These are phyloP conservation scores for Rhizophora apiculata DNA, from an alignment of 345 rosid genomes.

Conservation along the genomic window DNA sequence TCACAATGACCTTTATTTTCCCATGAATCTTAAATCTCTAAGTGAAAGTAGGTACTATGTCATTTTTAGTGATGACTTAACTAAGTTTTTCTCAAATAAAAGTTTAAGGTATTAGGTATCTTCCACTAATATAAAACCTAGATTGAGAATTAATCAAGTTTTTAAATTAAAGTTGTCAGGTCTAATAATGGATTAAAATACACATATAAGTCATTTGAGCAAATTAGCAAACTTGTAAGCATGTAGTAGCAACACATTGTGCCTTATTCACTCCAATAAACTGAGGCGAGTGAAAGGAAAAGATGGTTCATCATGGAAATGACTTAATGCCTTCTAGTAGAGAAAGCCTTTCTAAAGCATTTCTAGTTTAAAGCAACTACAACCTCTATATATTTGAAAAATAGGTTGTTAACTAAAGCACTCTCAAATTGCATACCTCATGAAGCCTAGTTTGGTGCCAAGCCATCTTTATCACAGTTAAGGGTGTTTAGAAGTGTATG, in stretches of 20 bases:
- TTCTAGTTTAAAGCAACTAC: too few relatives aligned
- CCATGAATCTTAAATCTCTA: neutral
- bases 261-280: neutral
- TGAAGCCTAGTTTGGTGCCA: neutral
- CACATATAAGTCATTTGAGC: neutral
- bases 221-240: neutral
- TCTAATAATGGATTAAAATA: neutral
- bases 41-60: conserved; percentile 8
- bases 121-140: too few relatives aligned
- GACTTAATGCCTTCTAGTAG: too few relatives aligned
- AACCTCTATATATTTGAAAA: too few relatives aligned
- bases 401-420: too few relatives aligned
- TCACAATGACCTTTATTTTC: neutral
- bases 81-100: neutral
- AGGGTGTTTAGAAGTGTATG: too few relatives aligned
- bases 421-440: too few relatives aligned
- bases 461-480: neutral
- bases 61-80: conserved; percentile 9
- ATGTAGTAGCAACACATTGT: neutral
- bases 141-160: too few relatives aligned
- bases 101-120: neutral
- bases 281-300: neutral
- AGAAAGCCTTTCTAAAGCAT: too few relatives aligned
- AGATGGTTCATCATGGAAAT: too few relatives aligned
- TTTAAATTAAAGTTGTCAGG: neutral